Evolutionary conservation across 306 rosid genomes (phyloP).

Genomic region (Sesbania bispinosa): DNA sequence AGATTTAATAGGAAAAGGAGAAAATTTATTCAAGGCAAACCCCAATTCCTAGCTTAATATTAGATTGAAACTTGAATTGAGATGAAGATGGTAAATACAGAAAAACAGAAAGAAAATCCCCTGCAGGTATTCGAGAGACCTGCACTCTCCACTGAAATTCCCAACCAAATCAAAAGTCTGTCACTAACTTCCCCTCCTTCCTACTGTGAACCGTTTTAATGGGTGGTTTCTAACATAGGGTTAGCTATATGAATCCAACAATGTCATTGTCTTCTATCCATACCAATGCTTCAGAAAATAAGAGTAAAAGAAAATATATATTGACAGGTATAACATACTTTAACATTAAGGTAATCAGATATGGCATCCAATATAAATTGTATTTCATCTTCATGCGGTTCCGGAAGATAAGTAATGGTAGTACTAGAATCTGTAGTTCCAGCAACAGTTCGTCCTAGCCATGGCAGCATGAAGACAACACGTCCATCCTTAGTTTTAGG

Average conservation of each 20-base stretch:
- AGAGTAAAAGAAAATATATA: neutral
- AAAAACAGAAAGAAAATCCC: too few relatives aligned
- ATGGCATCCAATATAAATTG: slow-evolving; percentile 91
- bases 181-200: too few relatives aligned
- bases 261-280: neutral
- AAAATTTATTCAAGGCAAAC: too few relatives aligned
- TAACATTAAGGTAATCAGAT: slow-evolving; percentile 88
- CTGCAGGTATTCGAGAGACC: too few relatives aligned
- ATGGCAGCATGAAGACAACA: slow-evolving; percentile 96
- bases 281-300: neutral
- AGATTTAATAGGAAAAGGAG: too few relatives aligned
- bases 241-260: neutral
- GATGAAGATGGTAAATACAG: too few relatives aligned
- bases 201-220: too few relatives aligned
- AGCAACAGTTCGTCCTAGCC: slow-evolving; percentile 98
- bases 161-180: too few relatives aligned
- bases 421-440: slow-evolving; percentile 98
- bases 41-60: too few relatives aligned
- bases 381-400: slow-evolving; percentile 97
- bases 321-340: slow-evolving; percentile 54
- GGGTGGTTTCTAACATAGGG: too few relatives aligned
- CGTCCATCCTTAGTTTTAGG: slow-evolving; percentile 99
- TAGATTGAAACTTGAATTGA: too few relatives aligned
- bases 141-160: too few relatives aligned
- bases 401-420: slow-evolving; percentile 75